Conservation (phyloP, 78 protist genomes). For the Corallochytrium limacisporum region DNA sequence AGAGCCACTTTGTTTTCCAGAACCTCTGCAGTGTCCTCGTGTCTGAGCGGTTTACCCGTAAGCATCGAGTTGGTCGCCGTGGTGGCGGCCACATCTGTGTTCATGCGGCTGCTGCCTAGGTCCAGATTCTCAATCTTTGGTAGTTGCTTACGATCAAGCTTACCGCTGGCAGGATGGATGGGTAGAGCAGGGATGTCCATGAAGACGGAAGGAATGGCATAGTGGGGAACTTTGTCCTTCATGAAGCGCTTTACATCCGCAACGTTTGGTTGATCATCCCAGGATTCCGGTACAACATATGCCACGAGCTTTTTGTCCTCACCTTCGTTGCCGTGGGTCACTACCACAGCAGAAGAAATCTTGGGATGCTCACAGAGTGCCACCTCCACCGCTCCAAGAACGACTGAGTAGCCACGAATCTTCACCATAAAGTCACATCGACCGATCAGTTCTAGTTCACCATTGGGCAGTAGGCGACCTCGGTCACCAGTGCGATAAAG, state of each 20-base stretch:
- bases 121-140: too few relatives aligned
- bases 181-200: background rate
- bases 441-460: background rate
- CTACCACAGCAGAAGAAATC: background rate
- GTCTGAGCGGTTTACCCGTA: too few relatives aligned
- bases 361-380: background rate
- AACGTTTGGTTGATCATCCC: too few relatives aligned
- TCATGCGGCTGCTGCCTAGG: too few relatives aligned
- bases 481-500: conserved; percentile 36
- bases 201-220: background rate
- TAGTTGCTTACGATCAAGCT: background rate
- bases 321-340: background rate
- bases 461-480: conserved; percentile 8
- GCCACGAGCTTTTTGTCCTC: conserved; percentile 2
- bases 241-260: background rate
- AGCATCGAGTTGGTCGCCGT: too few relatives aligned
- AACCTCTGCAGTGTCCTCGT: too few relatives aligned
- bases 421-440: conserved; percentile 32
- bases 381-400: conserved; percentile 8
- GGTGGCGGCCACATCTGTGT: too few relatives aligned
- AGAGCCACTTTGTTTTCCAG: too few relatives aligned
- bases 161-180: background rate
- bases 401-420: conserved; percentile 34
- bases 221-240: background rate
- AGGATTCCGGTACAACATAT: conserved; percentile 12